Conservation (phyloP, 768 basidiomycete species). For the Phlebiopsis gigantea region DNA sequence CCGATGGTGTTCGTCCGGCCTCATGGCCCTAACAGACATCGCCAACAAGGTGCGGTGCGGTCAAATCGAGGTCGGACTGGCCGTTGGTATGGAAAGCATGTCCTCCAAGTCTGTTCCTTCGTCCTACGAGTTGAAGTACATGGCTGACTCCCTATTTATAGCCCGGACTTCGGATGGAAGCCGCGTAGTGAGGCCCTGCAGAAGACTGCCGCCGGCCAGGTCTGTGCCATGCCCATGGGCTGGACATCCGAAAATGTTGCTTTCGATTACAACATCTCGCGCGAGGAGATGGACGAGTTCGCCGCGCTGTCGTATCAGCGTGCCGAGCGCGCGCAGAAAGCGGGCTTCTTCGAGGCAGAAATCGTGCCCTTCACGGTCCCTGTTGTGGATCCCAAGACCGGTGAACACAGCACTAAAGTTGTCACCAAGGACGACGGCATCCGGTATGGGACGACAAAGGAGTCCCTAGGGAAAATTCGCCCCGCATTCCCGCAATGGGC, state of each 20-base stretch:
- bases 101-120: slow-evolving; percentile 52
- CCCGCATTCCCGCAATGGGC: slow-evolving; percentile 85
- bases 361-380: slow-evolving; percentile 74
- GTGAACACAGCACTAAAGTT: slow-evolving; percentile 45
- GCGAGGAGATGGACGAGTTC: slow-evolving; percentile 72
- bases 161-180: slow-evolving; percentile 61
- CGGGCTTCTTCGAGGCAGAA: slow-evolving; percentile 60
- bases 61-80: slow-evolving; percentile 78
- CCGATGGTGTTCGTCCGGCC: slow-evolving; percentile 78
- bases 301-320: slow-evolving; percentile 74
- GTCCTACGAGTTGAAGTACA: background rate
- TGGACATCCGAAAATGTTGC: slow-evolving; percentile 91
- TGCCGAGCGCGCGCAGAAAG: slow-evolving; percentile 68
- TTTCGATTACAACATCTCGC: slow-evolving; percentile 60
- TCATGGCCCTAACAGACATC: slow-evolving; percentile 79
- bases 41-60: slow-evolving; percentile 71
- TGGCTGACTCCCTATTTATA: slow-evolving; percentile 26
- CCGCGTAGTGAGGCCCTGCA: slow-evolving; percentile 58
- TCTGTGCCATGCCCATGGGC: slow-evolving; percentile 73
- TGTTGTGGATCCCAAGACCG: slow-evolving; percentile 51
- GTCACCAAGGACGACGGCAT: slow-evolving; percentile 75
- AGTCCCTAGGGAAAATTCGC: slow-evolving; percentile 55
- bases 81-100: slow-evolving; percentile 87
- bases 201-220: slow-evolving; percentile 47
- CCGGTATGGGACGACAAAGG: slow-evolving; percentile 66